Conservation (phyloP, 352 stramenopile species). For the Nothophytophthora sp. region DNA sequence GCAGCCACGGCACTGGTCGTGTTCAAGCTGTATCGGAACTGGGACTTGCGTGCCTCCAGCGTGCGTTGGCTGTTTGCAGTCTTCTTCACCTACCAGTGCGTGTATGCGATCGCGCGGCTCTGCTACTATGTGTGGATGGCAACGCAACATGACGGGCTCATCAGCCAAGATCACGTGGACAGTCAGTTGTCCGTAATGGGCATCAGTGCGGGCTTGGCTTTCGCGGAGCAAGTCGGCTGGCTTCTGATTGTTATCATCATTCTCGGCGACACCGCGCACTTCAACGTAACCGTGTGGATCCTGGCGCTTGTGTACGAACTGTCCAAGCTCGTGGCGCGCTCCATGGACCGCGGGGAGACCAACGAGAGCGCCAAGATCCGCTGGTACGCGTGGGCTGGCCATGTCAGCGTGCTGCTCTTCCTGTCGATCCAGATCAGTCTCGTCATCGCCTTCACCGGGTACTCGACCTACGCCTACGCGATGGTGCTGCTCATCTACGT, state of each 20-base stretch:
- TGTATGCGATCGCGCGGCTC: background rate
- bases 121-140: conserved; percentile 2
- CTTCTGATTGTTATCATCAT: conserved; percentile 27
- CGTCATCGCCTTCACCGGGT: conserved; percentile 20
- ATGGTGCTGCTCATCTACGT: conserved; percentile 25
- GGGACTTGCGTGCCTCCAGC: conserved; percentile 27
- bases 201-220: conserved; percentile 10
- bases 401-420: conserved; percentile 22
- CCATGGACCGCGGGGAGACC: conserved; percentile 41
- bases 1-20: conserved; percentile 24
- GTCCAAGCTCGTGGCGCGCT: conserved; percentile 27
- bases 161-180: background rate
- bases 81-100: conserved; percentile 30
- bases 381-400: conserved; percentile 24
- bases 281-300: conserved; percentile 35
- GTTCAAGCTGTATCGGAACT: conserved; percentile 36
- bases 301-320: conserved; percentile 44
- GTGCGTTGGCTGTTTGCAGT: conserved; percentile 26
- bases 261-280: conserved; percentile 29
- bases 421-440: conserved; percentile 18
- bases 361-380: conserved; percentile 35
- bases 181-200: too few relatives aligned
- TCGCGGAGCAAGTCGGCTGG: conserved; percentile 22
- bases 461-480: conserved; percentile 31
- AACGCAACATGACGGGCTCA: background rate